Evolutionary conservation across 306 rosid genomes (phyloP), one percentile per base, ranked within the genome.

Genomic region (Pyrus pyrifolia): DNA sequence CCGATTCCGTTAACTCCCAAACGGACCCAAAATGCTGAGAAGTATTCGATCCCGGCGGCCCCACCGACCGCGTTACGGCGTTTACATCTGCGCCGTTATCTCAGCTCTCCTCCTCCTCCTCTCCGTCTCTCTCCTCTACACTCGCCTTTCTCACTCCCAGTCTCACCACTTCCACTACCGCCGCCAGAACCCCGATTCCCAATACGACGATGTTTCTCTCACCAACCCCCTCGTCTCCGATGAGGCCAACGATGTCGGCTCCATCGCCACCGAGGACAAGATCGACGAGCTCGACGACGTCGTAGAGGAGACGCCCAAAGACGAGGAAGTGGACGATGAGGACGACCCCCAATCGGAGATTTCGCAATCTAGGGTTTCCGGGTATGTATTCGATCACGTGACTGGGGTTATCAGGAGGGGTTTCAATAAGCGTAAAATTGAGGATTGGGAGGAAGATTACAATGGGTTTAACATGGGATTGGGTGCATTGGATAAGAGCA

Each of bases 91-190:
- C 85, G 88, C 97, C 85, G 79, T 86, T 3, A 45, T 85, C 65
- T 85, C 97, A 55, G 91, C 91, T 23, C 42, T 89, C 18, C 92
- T 93, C 70, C 90, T 92, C 35, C 93, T 95, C 31, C 62, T 90
- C 80, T 95, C 93, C 1, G 93, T 85, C 76, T 88, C 97, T 40
- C 88, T 95, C 42, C 97, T 95, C 80, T 83, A 95, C 86, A 75
- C 91, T 21, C 93, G 90, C 72, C 93, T 94, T 71, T 90, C 97
- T 67, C 88, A 68, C 74, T 83, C 93, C 61, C 82, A 78, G 1
- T 69, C 81, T 13, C 70, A 72, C 60, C 81, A 59, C 33, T 23
- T 59, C 83, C 74, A 29, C 81, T 80, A 3, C 81, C 82, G 61
- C 53, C 81, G 15, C 80, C 46, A 51, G 67, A 13, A 22, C 31